Evolutionary conservation across 805 yeast species (phyloP), one percentile per base, ranked within the genome.

Genomic region (Komagataella ulmi): DNA sequence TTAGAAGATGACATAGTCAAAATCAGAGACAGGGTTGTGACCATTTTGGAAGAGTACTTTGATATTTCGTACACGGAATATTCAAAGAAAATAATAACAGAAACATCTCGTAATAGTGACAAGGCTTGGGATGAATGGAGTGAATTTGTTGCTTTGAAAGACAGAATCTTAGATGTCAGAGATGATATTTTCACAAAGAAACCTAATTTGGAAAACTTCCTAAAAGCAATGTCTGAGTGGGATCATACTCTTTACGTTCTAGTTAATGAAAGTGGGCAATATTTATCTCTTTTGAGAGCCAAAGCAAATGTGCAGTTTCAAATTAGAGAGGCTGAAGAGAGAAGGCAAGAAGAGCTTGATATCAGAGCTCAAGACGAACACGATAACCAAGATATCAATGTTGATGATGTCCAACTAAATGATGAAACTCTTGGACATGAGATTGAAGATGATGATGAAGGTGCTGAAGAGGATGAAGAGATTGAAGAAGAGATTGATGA

Each of bases 11-110:
- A 58, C 23, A 54, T 68, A 18, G 52, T 59, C 10, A 51, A 52
- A 5, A 48, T 70, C 40, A 72, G 77, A 59, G 61, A 67, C 18
- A 62, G 68, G 18, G 74, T 82, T 44, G 72, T 84, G 51, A 90
- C 85, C 55, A 74, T 82, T 0, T 75, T 81, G 61, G 90, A 85
- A 62, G 85, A 85, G 54, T 85, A 85, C 71, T 81, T 83, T 5
- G 89, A 84, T 51, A 75, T 79, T 6, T 73, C 85, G 24, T 72
- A 84, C 51, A 73, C 68, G 56, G 88, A 83, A 57, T 84, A 82
- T 66, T 76, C 85, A 6, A 75, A 76, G 50, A 75, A 79, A 53
- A 72, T 85, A 60, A 74, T 81, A 50, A 67, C 69, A 18, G 56
- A 67, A 52, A 46, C 53, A 54, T 44, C 43, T 18, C 17, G 17